Base-by-base conservation (phyloP, 1,139 yeast genomes). In the Debaryomyces coudertii region DNA sequence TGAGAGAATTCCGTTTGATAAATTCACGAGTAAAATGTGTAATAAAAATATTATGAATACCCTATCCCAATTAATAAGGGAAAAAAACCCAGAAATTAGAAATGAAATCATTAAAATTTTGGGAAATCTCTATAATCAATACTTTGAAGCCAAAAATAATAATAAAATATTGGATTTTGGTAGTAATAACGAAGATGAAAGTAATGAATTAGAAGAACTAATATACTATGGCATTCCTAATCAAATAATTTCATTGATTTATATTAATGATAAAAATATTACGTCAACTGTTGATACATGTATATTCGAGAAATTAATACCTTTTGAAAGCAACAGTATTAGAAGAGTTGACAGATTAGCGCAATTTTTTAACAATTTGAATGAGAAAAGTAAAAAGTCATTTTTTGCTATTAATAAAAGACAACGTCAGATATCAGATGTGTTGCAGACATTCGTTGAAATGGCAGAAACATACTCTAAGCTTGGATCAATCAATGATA, bases 211-310 rank as follows among this genome's bases (percentile, higher is more conserved):
- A 14, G 69, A 82, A 18, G 66, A 70, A 3, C 36, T 58, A 29
- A 57, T 69, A 7, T 48, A 57, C 7, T 47, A 51, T 4, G 76
- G 79, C 54, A 82, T 90, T 20, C 97, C 97, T 1, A 80, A 83
- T 43, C 77, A 77, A 31, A 65, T 90, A 0, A 66, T 90, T 45
- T 81, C 84, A 15, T 74, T 90, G 44, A 74, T 87, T 36, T 90
- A 88, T 58, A 86, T 90, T 51, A 89, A 90, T 61, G 92, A 88
- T 56, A 76, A 69, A 46, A 73, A 73, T 15, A 84, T 90, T 44
- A 88, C 85, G 47, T 77, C 83, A n/a, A 69, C 79, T 18, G 87
- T 89, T 14, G 97, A 90, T 60, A 53, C 68, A 2, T 69, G 78
- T 1, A 57, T 90, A 6, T 78, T 84, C 55, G 89, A 84, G 46